Base-by-base conservation (phyloP, 106 monocot genomes). In the Acanthochlamys bracteata region DNA sequence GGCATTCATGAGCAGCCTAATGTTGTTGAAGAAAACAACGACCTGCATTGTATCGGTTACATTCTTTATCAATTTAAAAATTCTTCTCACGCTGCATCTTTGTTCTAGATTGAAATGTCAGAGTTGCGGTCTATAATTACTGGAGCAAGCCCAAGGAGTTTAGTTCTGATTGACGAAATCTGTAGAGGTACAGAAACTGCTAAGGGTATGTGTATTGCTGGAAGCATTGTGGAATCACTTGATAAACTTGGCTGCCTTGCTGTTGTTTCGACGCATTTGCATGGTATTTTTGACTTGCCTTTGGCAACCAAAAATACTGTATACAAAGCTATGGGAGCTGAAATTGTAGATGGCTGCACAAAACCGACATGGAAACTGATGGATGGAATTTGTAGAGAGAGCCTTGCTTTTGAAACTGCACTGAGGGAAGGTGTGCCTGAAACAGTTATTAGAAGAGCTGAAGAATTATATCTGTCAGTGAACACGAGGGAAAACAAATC, bases 151-250 rank as follows among this genome's bases (percentile, higher is more conserved):
- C 63, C 65, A n/a, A 76, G 69, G 64, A 92, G 91, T 69, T 72
- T 98, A 39, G 81, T 98, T 69, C 85, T 98, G 20, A 57, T 98
- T 26, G 98, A 98, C 73, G 98, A 98, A 69, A 92, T 98, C 27
- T 98, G 98, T 55, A 83, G 92, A 63, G 98, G 98, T 57, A 98
- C 98, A 43, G 98, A 98, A 79, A 98, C 98, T 23, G 77, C 73
- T 1, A 98, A 98, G 81, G 98, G 98, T 67, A 98, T 92, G 45
- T 98, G 98, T 71, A 88, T 98, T 65, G 98, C 98, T 52, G 92
- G 98, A 43, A 98, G 98, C 73, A 75, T 98, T 53, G 56, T 98
- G 70, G 98, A 98, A 69, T 77, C 59, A 19, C 91, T 92, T 55
- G 92, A 98, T 79, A 27, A 58, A 20, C 58, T 85, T 61, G 98